Evolutionary conservation across 1,284 basidiomycete genomes (phyloP).

Genomic region (Trametes pubescens): DNA sequence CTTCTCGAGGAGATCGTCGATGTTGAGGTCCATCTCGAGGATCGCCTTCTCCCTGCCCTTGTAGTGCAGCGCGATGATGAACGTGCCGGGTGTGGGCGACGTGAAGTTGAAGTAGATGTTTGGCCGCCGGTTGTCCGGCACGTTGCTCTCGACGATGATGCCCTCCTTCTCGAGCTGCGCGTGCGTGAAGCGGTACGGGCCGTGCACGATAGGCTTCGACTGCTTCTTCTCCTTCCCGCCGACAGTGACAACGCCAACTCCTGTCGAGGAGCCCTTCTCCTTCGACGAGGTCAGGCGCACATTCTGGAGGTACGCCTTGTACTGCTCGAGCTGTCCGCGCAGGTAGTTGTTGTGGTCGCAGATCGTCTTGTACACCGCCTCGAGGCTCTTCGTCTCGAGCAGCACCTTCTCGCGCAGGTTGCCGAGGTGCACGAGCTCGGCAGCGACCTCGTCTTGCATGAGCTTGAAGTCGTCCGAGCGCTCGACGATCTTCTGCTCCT

Average conservation of each 20-base stretch:
- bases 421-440: constrained; percentile 95
- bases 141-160: constrained; percentile 99
- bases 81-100: constrained; percentile 97
- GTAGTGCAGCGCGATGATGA: constrained; percentile 98
- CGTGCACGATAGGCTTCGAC: constrained; percentile 84
- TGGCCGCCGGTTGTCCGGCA: constrained; percentile 95
- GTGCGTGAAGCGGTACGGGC: constrained; percentile 97
- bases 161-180: constrained; percentile 99
- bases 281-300: constrained; percentile 90
- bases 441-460: constrained; percentile 96
- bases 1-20: constrained; percentile 98
- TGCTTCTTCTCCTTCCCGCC: constrained; percentile 98
- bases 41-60: constrained; percentile 99
- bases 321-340: constrained; percentile 95
- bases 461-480: constrained; percentile 86
- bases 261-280: constrained; percentile 84
- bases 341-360: constrained; percentile 99
- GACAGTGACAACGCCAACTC: constrained; percentile 94
- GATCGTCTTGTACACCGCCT: constrained; percentile 98
- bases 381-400: constrained; percentile 90
- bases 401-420: constrained; percentile 97
- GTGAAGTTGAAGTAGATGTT: constrained; percentile 99
- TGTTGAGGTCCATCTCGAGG: constrained; percentile 99
- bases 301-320: constrained; percentile 99
- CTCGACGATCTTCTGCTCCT: constrained; percentile 91